These are phyloP conservation scores for Salvia sclarea DNA, from an alignment of 305 asterid species.

Conservation along the genomic window DNA sequence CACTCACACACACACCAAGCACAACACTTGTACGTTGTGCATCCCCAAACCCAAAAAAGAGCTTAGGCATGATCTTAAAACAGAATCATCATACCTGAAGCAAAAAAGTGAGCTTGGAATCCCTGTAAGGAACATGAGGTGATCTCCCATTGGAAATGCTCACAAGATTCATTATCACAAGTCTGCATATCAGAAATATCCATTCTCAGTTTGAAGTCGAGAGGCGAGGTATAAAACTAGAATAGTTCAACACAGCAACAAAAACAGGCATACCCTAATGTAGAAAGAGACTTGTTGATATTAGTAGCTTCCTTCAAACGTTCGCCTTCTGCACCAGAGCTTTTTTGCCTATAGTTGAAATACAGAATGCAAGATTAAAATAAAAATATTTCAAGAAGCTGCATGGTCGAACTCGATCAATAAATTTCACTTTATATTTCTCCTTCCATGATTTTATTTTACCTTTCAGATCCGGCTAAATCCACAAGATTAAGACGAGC, in stretches of 20 bases:
- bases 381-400: neutral
- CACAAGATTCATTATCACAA: constrained; percentile 96
- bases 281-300: constrained; percentile 96
- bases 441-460: constrained; percentile 21
- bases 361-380: constrained; percentile 29
- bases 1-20: constrained; percentile 6
- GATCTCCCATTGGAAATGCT: constrained; percentile 84
- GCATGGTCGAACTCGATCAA: neutral
- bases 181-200: constrained; percentile 52
- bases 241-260: constrained; percentile 22
- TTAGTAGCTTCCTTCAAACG: constrained; percentile 95
- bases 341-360: constrained; percentile 72
- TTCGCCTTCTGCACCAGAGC: constrained; percentile 99
- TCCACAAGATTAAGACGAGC: constrained; percentile 97
- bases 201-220: constrained; percentile 19
- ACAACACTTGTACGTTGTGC: neutral
- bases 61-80: constrained; percentile 23
- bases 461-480: constrained; percentile 99
- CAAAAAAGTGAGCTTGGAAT: constrained; percentile 95
- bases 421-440: constrained; percentile 3
- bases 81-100: constrained; percentile 73
- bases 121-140: constrained; percentile 93
- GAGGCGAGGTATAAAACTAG: constrained; percentile 18
- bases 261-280: constrained; percentile 70
- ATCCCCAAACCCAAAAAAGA: neutral